A percentile compares a stretch with the other conserved stretches of the same genome.
phyloP scores from a whole-genome alignment of 768 basidiomycete genomes.

The Podaxis sp. region DNA sequence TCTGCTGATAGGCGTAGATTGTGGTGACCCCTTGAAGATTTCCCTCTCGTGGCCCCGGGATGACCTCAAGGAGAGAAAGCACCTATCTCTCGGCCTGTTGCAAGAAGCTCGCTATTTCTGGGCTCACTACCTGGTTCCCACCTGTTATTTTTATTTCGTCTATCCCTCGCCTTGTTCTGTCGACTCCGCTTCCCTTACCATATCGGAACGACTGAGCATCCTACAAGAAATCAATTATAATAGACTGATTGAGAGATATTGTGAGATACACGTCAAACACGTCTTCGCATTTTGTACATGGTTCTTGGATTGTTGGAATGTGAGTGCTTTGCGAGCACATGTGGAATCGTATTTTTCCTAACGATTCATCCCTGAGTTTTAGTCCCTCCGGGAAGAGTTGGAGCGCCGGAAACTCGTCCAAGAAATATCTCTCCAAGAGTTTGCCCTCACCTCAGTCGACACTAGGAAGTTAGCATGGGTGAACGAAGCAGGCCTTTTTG shows the following conservation, averaged over 20 bases:
- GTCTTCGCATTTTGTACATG: neutral
- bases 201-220: neutral
- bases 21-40: neutral
- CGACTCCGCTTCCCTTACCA: neutral
- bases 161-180: neutral
- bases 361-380: neutral
- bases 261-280: neutral
- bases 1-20: neutral
- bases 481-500: neutral
- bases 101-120: neutral
- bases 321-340: neutral
- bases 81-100: neutral
- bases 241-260: neutral
- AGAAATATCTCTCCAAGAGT: neutral
- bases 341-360: neutral
- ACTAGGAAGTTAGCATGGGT: neutral
- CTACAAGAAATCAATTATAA: neutral
- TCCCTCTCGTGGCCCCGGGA: neutral
- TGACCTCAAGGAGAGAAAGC: neutral
- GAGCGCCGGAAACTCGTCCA: neutral
- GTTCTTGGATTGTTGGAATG: neutral
- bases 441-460: neutral
- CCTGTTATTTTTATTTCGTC: neutral
- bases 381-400: neutral
- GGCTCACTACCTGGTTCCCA: neutral